Evolutionary conservation across 2,329 filamentous ascomycete species (phyloP), one percentile per base, ranked within the genome.

Genomic region (Cladophialophora yegresii): DNA sequence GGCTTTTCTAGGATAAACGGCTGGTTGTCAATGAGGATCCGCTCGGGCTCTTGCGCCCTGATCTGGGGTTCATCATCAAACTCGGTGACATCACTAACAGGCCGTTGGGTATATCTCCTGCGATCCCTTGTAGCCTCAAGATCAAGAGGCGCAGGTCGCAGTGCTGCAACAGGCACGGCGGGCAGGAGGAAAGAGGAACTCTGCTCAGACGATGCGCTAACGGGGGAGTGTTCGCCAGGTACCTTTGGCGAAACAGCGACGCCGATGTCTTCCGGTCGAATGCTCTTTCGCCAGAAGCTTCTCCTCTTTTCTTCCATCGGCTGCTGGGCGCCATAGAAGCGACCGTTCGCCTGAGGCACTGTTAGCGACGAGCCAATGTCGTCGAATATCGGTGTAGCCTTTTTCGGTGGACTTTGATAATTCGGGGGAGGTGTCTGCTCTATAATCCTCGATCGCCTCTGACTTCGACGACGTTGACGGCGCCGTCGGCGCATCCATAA

Each of bases 121-220:
- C 65, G 65, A 20, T 69, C 59, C 50, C 49, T 55, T 1, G 58
- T 57, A 13, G 59, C 54, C 55, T 65, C 55, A n/a, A 67, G 16
- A 23, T 64, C 40, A n/a, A 79, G 69, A 22, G 76, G 78, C 28
- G 76, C 73, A 28, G 79, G 78, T 63, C 75, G 77, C 20, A 78
- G 64, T 20, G 71, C 71, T 64, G 73, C 72, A 50, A 67, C 62
- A n/a, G 73, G 72, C 30, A 73, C 72, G 50, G 76, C 73, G 2
- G 77, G 77, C 6, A 78, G 68, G 13, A 79, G 69, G 50, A 74
- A 74, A 22, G 77, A 76, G n/a, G 75, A 65, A 20, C 76, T 78
- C 30, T 74, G 72, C 43, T 77, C 73, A 6, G 78, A 77, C 1
- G 72, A 70, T 23, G 73, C 69, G 45, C 73, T 77, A 50, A 66